These are phyloP conservation scores for Tylopilus rubrobrunneus DNA, from an alignment of 768 basidiomycete genomes.

Conservation along the genomic window DNA sequence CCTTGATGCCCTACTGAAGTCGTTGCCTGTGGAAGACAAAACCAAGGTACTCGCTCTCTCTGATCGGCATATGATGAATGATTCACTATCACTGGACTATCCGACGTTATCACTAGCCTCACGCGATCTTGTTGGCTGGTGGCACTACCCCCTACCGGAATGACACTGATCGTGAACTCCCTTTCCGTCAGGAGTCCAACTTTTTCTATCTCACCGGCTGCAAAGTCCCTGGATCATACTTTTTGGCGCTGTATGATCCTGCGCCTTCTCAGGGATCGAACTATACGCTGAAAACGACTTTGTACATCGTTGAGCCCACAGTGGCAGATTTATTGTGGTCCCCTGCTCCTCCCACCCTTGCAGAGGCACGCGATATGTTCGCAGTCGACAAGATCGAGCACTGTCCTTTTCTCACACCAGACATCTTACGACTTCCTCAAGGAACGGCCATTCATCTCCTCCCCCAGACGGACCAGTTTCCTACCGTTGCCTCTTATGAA, in stretches of 20 bases:
- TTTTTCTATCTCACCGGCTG: conserved; percentile 88
- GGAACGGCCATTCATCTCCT: conserved; percentile 65
- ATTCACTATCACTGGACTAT: neutral
- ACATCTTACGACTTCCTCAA: conserved; percentile 45
- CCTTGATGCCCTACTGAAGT: conserved; percentile 45
- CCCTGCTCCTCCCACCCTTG: conserved; percentile 69
- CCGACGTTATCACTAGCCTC: conserved; percentile 44
- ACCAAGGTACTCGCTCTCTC: conserved; percentile 43
- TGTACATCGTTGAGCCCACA: conserved; percentile 79
- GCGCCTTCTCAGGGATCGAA: conserved; percentile 34
- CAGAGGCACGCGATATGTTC: conserved; percentile 50
- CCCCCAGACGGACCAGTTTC: conserved; percentile 35
- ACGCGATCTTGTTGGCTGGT: conserved; percentile 67
- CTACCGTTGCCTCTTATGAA: conserved; percentile 2
- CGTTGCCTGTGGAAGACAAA: conserved; percentile 47
- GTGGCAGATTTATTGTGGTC: conserved; percentile 84
- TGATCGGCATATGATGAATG: neutral
- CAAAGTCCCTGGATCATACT: conserved; percentile 62
- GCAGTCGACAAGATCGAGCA: conserved; percentile 61
- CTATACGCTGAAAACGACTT: conserved; percentile 43
- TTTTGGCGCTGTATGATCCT: conserved; percentile 57
- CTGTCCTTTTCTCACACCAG: conserved; percentile 40
- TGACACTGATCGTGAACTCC: conserved; percentile 82
- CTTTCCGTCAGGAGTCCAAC: conserved; percentile 77
- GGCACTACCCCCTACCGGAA: conserved; percentile 60